Conservation (phyloP, 352 stramenopile species). For the Phytophthora fragariaefolia region DNA sequence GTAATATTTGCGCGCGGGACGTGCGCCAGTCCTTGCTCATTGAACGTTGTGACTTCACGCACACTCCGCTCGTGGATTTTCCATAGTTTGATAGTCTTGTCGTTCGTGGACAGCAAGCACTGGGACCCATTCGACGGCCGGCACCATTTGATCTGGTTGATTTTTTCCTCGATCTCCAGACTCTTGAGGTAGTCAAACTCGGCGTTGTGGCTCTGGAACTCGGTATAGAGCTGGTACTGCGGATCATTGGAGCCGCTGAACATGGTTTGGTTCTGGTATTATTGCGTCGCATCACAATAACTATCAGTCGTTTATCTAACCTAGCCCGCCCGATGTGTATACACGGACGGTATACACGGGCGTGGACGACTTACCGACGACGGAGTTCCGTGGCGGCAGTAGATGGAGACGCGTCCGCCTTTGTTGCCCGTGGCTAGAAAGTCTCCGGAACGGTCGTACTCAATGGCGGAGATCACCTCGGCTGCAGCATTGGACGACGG, state of each 20-base stretch:
- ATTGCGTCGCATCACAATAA: too few relatives aligned
- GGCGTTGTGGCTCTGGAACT: conserved; percentile 96
- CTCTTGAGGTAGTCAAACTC: conserved; percentile 99
- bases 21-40: conserved; percentile 47
- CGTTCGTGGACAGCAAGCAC: conserved; percentile 96
- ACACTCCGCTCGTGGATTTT: conserved; percentile 90
- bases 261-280: conserved; percentile 38
- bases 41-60: conserved; percentile 78
- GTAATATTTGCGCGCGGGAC: conserved; percentile 31
- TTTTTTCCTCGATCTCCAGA: conserved; percentile 98
- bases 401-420: conserved; percentile 93
- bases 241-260: conserved; percentile 41
- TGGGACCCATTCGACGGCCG: conserved; percentile 87
- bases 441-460: conserved; percentile 93
- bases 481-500: too few relatives aligned
- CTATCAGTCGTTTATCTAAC: too few relatives aligned
- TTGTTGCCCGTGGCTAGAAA: conserved; percentile 95
- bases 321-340: too few relatives aligned
- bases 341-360: too few relatives aligned
- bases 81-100: conserved; percentile 99
- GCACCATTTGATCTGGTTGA: conserved; percentile 97
- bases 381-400: conserved; percentile 60
- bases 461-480: conserved; percentile 95
- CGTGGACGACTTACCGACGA: conserved; percentile 32
- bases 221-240: conserved; percentile 87